Base-by-base conservation (phyloP, 2,329 filamentous ascomycete species). In the Sclerotiophoma versabilis region DNA sequence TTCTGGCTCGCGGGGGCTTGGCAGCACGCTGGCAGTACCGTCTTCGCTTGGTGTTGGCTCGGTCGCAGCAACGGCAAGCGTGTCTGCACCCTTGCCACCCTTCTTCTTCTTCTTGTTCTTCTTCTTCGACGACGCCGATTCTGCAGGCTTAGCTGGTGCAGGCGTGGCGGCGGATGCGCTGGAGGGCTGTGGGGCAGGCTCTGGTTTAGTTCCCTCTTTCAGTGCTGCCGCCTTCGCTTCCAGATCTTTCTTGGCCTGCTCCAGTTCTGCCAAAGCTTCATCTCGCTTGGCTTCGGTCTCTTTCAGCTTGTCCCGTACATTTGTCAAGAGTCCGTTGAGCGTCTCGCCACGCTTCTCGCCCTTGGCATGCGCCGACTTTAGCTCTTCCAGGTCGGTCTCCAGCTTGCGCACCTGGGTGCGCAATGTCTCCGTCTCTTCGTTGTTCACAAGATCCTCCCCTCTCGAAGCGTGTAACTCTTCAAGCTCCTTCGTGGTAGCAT, bases 31-130 rank as follows among this genome's bases (percentile, higher is more conserved):
- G 2, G 66, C 44, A 38, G 73, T 72, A 4, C 76, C 71, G 5
- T 76, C 64, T 48, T 81, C 79, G 34, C 71, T 68, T 9, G 69
- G 70, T 14, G 69, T 66, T 22, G 72, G 61, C 17, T 78, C 72
- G 7, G 74, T 65, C 15, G 66, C 65, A 15, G 41, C 45, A n/a
- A 49, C 45, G n/a, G 33, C 20, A 8, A 54, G 39, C 3, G 62
- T 74, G 8, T 68, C 66, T 5, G 54, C 41, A 20, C 50, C 62
- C 59, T 84, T 85, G 26, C 82, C 84, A 15, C 84, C 86, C 79
- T 93, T 93, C 76, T 88, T 90, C 83, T 96, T 96, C 72, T 91
- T 80, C 62, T 79, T 80, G 60, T 92, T 96, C 75, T 91, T 96
- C 74, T 92, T 96, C 77, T 92, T 93, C 54, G 78, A 77, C 10